Evolutionary conservation across 371 early-diverging fungal genomes (phyloP).

Genomic region (Zychaea mexicana): DNA sequence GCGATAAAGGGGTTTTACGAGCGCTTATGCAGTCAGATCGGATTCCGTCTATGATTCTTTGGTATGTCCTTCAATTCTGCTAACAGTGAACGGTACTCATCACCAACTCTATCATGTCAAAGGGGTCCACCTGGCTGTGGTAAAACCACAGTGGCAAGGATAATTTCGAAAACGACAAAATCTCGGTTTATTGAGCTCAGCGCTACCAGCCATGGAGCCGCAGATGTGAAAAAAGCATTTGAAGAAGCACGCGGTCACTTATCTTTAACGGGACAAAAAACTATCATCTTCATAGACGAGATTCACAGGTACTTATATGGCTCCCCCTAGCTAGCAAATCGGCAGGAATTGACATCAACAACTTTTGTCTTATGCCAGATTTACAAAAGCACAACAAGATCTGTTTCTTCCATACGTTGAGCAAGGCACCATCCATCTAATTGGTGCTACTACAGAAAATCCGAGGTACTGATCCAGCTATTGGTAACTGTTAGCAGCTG

Average conservation of each 20-base stretch:
- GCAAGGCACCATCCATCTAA: constrained; percentile 73
- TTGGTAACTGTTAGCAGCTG: no score
- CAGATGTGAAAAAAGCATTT: constrained; percentile 69
- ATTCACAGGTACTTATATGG: constrained; percentile 70
- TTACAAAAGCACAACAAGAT: constrained; percentile 89
- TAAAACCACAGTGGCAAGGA: constrained; percentile 82
- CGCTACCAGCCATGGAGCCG: constrained; percentile 70
- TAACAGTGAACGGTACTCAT: neutral
- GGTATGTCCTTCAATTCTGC: constrained; percentile 26
- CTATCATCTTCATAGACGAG: constrained; percentile 85
- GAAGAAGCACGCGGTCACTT: constrained; percentile 71
- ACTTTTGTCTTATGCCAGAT: no score
- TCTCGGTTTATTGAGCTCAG: constrained; percentile 73
- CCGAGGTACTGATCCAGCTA: constrained; percentile 61
- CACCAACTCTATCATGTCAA: constrained; percentile 27
- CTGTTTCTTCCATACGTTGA: constrained; percentile 82
- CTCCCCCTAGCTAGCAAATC: no score
- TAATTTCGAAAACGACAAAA: constrained; percentile 67
- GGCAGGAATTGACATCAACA: no score
- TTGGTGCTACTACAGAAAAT: constrained; percentile 92
- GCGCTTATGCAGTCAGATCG: constrained; percentile 63
- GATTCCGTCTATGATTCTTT: constrained; percentile 66
- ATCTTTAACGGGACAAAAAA: constrained; percentile 60
- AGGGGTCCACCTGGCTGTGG: constrained; percentile 88
- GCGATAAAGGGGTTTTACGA: constrained; percentile 62